Percentiles rank a stretch among this genome's conserved stretches.
Evolutionary conservation across 495 filamentous ascomycete species (phyloP).

Genomic region (Staphylotrichum tortipilum): DNA sequence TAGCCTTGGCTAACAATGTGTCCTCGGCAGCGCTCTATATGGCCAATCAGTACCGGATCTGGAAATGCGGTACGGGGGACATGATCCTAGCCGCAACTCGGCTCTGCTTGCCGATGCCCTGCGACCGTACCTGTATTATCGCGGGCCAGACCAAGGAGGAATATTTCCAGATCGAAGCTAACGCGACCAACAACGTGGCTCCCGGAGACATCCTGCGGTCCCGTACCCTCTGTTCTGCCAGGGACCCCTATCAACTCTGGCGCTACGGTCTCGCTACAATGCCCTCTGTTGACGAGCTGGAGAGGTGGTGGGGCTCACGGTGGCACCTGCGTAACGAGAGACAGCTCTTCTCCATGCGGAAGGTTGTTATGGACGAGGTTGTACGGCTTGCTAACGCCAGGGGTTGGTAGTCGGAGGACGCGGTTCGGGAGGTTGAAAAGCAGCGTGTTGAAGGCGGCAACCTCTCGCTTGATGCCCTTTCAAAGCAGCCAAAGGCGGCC

Average conservation of each 20-base stretch:
- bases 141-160: no score
- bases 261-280: background rate
- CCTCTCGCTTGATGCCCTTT: background rate
- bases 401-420: background rate
- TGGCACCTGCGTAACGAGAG: background rate
- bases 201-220: no score
- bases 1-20: no score
- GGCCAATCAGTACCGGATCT: no score
- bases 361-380: background rate
- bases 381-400: background rate
- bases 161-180: no score
- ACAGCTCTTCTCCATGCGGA: background rate
- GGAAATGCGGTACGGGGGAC: no score
- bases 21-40: no score
- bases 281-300: background rate
- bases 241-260: background rate
- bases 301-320: background rate
- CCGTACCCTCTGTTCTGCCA: no score
- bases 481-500: background rate
- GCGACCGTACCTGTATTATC: no score
- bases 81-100: no score
- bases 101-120: no score
- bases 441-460: background rate
- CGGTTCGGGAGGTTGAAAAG: background rate
- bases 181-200: no score